Base-by-base conservation (phyloP, 1,284 basidiomycete species). In the Cutaneotrichosporon sp. region DNA sequence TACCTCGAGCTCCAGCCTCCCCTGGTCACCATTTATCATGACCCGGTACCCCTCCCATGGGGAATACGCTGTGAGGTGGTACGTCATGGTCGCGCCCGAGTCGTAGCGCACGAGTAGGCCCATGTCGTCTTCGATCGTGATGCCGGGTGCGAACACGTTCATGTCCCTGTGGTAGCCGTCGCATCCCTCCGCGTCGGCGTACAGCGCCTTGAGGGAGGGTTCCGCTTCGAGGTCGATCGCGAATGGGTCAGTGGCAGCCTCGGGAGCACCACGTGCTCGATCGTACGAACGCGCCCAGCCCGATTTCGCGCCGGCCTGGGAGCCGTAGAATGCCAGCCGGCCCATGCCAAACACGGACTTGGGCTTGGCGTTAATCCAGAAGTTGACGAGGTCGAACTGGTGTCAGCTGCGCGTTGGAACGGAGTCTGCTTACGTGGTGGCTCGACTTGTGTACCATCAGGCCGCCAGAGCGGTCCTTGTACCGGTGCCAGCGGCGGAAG, bases 81-180 rank as follows among this genome's bases (percentile, higher is more conserved):
- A 86, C 8, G 84, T 84, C 82, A 86, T 82, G n/a, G 82, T 84
- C 0, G 81, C 83, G 11, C 83, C 84, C 6, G 78, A 81, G 63
- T 82, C 79, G 72, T 85, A 85, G 52, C 82, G 80, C 16, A 85
- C 84, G 55, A 86, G 76, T 4, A 85, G 79, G 58, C 81, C 77
- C 83, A 85, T 85, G 69, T 85, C 85, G 70, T 86, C 85, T 73
- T 86, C 85, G 65, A 86, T 85, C 2, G 81, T 82, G 63, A 86
- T 85, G 46, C 22, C 56, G 30, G 55, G 38, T 3, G 83, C 83
- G 66, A 85, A 85, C 11, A 85, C 84, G 64, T 79, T 79, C 74
- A 77, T 77, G 64, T 80, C 79, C 16, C 78, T 68, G 62, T 77
- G 75, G 63, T 81, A 83, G 57, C 83, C 82, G 77, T 84, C 84